Evolutionary conservation across 441 rosid genomes (phyloP).

Genomic region (Corymbia citriodora): DNA sequence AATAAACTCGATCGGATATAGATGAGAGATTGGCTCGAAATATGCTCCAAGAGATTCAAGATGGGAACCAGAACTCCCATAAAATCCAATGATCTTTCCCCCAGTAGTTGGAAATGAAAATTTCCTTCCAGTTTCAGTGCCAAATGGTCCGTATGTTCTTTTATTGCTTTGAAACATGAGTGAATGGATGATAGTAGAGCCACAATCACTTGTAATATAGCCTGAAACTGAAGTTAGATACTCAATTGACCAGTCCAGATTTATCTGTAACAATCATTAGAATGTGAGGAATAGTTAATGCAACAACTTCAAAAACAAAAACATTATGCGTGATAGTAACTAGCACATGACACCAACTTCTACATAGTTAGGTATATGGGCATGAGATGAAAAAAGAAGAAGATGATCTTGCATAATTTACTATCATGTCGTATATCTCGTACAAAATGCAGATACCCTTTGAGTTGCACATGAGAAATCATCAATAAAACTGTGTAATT

Average conservation of each 20-base stretch:
- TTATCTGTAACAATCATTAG: neutral
- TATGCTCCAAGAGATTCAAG: neutral
- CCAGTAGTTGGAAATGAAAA: neutral
- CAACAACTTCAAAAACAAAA: neutral
- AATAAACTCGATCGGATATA: neutral
- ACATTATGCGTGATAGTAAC: neutral
- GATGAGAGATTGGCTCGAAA: neutral
- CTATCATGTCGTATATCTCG: neutral
- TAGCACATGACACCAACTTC: neutral
- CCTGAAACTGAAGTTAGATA: neutral
- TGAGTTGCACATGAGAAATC: neutral
- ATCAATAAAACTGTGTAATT: neutral
- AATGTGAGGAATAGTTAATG: neutral
- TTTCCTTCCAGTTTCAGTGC: neutral
- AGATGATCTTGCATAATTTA: neutral
- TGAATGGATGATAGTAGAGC: neutral
- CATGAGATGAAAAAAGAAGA: neutral
- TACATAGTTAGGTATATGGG: neutral
- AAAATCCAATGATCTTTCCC: neutral
- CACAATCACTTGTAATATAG: neutral
- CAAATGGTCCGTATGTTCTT: neutral
- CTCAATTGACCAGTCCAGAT: neutral
- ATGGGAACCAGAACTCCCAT: neutral
- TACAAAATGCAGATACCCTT: neutral
- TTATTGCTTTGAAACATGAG: neutral